Percentiles rank a stretch among this genome's conserved stretches.
These are phyloP conservation scores for Zygotorulaspora danielsina DNA, from an alignment of 805 yeast species.

Conservation along the genomic window DNA sequence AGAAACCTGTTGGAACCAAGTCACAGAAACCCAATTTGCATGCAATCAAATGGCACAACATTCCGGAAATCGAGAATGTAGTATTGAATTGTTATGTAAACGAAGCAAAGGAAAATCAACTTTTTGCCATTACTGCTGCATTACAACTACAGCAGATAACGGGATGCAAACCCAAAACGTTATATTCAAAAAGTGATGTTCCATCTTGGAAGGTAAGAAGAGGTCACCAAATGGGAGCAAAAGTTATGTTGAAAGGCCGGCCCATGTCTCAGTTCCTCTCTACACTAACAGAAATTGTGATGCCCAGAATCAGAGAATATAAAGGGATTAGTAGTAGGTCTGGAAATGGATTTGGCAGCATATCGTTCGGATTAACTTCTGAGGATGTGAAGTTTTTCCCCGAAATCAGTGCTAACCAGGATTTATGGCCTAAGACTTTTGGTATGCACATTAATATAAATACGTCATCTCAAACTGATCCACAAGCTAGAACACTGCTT, in stretches of 20 bases:
- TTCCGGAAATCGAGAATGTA: conserved; percentile 69
- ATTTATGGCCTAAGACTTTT: conserved; percentile 79
- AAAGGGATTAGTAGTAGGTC: conserved; percentile 67
- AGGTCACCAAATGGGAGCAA: conserved; percentile 90
- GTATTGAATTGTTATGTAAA: conserved; percentile 72
- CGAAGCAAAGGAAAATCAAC: conserved; percentile 63
- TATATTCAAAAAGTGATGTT: conserved; percentile 73
- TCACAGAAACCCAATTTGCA: conserved; percentile 70
- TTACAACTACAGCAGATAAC: conserved; percentile 89
- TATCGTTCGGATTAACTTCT: conserved; percentile 76
- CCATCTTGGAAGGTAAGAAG: conserved; percentile 82
- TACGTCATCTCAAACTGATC: conserved; percentile 86
- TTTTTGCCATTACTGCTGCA: conserved; percentile 70
- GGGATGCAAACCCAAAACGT: conserved; percentile 73
- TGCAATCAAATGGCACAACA: conserved; percentile 60
- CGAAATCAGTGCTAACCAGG: conserved; percentile 86
- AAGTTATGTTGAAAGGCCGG: conserved; percentile 68
- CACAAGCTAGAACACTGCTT: conserved; percentile 79
- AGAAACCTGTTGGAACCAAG: conserved; percentile 70
- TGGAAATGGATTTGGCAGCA: conserved; percentile 83
- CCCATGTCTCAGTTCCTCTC: conserved; percentile 81
- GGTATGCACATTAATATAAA: conserved; percentile 83
- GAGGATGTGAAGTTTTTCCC: conserved; percentile 83
- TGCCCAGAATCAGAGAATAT: conserved; percentile 89
- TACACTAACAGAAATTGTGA: conserved; percentile 84